Base-by-base conservation (phyloP, 116 monocot species). In the Phalaenopsis hybrid region DNA sequence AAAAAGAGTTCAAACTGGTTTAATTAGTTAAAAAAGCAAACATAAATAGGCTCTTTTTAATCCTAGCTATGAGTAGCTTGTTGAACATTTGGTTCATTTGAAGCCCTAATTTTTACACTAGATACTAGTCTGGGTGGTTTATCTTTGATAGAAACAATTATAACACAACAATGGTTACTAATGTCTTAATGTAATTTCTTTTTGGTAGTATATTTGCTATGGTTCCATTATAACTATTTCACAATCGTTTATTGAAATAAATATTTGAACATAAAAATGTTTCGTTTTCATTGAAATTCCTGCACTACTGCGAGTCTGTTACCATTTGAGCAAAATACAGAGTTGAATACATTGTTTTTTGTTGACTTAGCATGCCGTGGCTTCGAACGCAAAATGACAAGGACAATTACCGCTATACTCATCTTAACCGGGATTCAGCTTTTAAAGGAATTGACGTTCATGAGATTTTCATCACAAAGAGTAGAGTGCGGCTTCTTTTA, bases 401-500 rank as follows among this genome's bases (percentile, higher is more conserved):
- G 3, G 0, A 41, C 37, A 72, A 34, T 28, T 78, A 28, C 57
- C 8, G 55, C 51, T 78, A 78, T 78, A 33, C 1, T 78, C 78
- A 34, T 49, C 77, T 51, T 78, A n/a, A 78, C 33, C 16, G 45
- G 57, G 51, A 58, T 52, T 49, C 12, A 50, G 17, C 55, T 52
- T 78, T 33, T 17, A 43, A 78, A 17, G 57, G 51, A 78, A 78
- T 78, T 78, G 78, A 78, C 57, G 55, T 78, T 52, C 78, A 78
- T 78, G 78, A 78, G 48, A 78, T 78, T 51, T 78, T n/a, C 21
- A 33, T 57, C 13, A 0, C 48, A 20, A 78, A 21, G 57, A 78
- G 78, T 34, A 57, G 11, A 51, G 17, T 57, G 16, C 23, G 78
- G 55, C 25, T 57, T 57, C 55, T 78, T 31, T 78, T 78, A 78